Evolutionary conservation across 2,329 filamentous ascomycete genomes (phyloP).

Genomic region (Blastomyces percursus): DNA sequence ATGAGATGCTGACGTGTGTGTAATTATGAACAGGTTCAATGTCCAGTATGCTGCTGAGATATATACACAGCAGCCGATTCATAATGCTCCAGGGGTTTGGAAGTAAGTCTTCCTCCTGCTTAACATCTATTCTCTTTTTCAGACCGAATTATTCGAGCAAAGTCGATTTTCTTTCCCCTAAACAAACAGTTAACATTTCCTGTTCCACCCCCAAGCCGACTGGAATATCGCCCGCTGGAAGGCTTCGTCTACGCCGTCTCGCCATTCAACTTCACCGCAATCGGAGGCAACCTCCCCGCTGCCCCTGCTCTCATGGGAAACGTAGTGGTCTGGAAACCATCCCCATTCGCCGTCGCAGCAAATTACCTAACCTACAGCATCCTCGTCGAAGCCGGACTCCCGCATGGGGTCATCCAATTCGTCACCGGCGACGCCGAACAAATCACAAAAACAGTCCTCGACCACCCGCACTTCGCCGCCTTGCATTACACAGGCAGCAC

Average conservation of each 20-base stretch:
- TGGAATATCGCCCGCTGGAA: conserved; percentile 81
- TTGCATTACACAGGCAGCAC: conserved; percentile 94
- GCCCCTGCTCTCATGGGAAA: conserved; percentile 85
- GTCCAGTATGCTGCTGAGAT: conserved; percentile 88
- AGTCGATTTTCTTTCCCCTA: background rate
- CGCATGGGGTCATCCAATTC: conserved; percentile 84
- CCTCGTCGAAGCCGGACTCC: conserved; percentile 79
- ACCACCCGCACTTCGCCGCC: conserved; percentile 72
- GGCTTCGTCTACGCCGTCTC: conserved; percentile 92
- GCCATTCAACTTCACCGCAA: conserved; percentile 96
- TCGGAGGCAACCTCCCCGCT: conserved; percentile 74
- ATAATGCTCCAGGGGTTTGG: conserved; percentile 77
- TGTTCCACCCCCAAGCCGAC: conserved; percentile 39
- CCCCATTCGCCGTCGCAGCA: conserved; percentile 73
- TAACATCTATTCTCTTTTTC: background rate
- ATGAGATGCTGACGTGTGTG: background rate
- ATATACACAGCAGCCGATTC: conserved; percentile 74
- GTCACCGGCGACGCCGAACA: conserved; percentile 78
- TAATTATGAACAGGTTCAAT: conserved; percentile 51
- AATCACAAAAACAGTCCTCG: conserved; percentile 66
- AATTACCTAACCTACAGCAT: conserved; percentile 89
- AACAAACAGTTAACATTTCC: background rate
- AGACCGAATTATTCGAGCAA: background rate
- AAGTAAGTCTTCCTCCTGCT: conserved; percentile 43
- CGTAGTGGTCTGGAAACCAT: conserved; percentile 96